Base-by-base conservation (phyloP, 371 early-diverging fungal species). In the Rhizomucor pusillus region DNA sequence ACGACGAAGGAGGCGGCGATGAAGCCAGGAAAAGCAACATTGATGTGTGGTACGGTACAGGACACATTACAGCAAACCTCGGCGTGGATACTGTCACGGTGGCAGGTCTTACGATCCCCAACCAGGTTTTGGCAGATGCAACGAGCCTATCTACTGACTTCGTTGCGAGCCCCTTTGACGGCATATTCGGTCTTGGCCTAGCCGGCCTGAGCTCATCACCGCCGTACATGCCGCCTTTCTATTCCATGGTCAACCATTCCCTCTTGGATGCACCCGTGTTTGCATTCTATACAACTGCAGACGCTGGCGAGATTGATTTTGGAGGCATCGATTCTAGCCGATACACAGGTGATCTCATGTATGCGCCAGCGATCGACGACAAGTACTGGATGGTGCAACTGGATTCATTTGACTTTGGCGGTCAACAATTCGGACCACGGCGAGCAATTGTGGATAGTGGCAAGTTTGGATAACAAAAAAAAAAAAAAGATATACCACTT, bases 341-440 rank as follows among this genome's bases (percentile, higher is more conserved):
- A 19, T 80, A 79, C 66, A 62, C 59, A 24, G 80, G 84, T 19
- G 76, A 83, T 0, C 37, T 89, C 2, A 47, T 73, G 49, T 92
- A 85, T 79, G 78, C 81, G 11, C 79, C 84, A 3, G 81, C 86
- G 19, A 73, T 84, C 25, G 83, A 88, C 59, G 79, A 78, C 43
- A 88, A 83, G 0, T 92, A 89, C 73, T 92, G 93, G 93, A 87
- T 87, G 68, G 84, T 91, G 24, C 67, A 71, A 20, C 62, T 90
- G 54, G 70, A 84, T 37, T 62, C 66, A 36, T 71, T 83, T 12
- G 52, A 67, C 7, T 59, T 82, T 6, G 80, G 74, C 6, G 56
- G 69, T 5, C 35, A 57, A 1, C 20, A 46, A 7, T 67, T 70
- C 23, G 56, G 55, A 0, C 48, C 53, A 1, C 64, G 72, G 22